Evolutionary conservation across 179 eudicot species (phyloP).

Genomic region (Amaranthus tricolor): DNA sequence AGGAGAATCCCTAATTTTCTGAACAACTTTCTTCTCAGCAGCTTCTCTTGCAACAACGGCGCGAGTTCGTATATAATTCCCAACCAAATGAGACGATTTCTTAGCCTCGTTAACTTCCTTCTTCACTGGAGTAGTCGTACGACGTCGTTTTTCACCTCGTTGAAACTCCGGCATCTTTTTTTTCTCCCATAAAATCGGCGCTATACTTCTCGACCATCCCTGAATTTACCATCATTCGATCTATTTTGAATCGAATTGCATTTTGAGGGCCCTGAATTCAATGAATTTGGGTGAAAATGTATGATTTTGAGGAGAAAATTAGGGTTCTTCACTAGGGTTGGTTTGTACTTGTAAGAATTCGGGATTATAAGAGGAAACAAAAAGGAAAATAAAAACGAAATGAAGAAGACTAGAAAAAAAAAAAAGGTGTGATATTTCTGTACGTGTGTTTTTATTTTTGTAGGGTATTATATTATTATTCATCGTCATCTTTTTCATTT

Average conservation of each 20-base stretch:
- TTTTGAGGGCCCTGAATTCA: conserved; percentile 11
- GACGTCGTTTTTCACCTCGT: conserved; percentile 40
- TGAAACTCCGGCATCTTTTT: conserved; percentile 67
- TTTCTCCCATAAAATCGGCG: conserved; percentile 43
- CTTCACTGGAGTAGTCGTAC: conserved; percentile 28
- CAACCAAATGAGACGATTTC: conserved; percentile 36
- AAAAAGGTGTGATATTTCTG: too few species aligned
- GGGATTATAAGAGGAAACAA: too few species aligned
- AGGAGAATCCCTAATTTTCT: conserved; percentile 27
- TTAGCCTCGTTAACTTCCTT: conserved; percentile 11
- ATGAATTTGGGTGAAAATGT: not conserved
- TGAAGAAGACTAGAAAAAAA: too few species aligned
- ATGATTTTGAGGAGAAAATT: not conserved
- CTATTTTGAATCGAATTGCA: conserved; percentile 23
- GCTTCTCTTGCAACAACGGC: conserved; percentile 54
- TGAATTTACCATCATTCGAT: conserved; percentile 44
- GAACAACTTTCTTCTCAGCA: conserved; percentile 6
- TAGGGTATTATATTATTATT: too few species aligned
- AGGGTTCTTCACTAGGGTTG: not conserved
- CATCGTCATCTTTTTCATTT: too few species aligned
- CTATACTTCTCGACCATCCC: conserved; percentile 14
- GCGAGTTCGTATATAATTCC: conserved; percentile 52
- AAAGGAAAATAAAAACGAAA: too few species aligned
- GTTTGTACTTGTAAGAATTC: too few species aligned
- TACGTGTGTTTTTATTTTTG: too few species aligned